Evolutionary conservation across 768 basidiomycete genomes (phyloP), one percentile per base, ranked within the genome.

Genomic region (Trametes coccinea): DNA sequence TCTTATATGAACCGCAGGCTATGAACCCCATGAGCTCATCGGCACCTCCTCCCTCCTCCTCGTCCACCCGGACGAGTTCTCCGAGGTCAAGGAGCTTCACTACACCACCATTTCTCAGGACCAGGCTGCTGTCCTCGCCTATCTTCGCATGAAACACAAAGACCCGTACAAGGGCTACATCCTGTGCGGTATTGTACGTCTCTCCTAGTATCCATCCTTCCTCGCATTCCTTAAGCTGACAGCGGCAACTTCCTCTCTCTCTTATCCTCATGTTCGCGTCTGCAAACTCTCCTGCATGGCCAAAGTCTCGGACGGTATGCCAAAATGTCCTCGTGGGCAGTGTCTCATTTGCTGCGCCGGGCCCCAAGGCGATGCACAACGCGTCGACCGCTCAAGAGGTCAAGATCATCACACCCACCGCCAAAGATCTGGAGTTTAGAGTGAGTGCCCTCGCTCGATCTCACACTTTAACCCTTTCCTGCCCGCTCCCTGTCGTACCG

Each of bases 301-400:
- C 22, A 22, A 22, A 80, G 79, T 84, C 79, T 14, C 80, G 89
- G 62, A 91, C 87, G 4, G 86, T 90, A 29, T 86, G 85, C 48
- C 85, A 88, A 69, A 88, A 88, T 63, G 87, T 88, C 7, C 73
- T 89, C 46, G 88, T 89, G 33, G 90, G 90, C 40, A 89, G 88
- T 64, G 86, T 93, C 34, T 90, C 91, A 1, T 90, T 88, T 68
- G 90, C 90, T 4, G 82, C 82, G 47, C 86, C 89, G 8, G 86
- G 87, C 7, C 83, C 84, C 27, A 90, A 90, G 70, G 86, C 89
- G 0, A 79, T 92, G 67, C 88, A 92, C 68, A 91, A 87, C 67
- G 88, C 88, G 14, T 90, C 90, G 13, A 92, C 90, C 0, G 91
- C 90, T 0, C 89, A 91, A 73, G 90, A 92, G 74, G 84, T 92